phyloP scores from a whole-genome alignment of 331 rosid genomes.

The Rosa hybrid region DNA sequence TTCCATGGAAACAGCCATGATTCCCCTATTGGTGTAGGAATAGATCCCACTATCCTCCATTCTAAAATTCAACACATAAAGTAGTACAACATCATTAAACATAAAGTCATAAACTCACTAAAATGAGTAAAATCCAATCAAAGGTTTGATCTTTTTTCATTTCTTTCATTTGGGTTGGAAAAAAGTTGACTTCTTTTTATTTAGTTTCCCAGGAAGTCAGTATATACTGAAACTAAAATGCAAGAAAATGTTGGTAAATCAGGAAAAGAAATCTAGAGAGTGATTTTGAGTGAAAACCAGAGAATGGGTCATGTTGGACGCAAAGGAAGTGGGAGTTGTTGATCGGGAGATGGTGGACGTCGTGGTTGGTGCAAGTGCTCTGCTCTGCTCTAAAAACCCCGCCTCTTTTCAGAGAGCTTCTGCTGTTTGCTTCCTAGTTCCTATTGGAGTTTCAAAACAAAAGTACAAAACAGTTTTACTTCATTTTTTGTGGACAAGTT shows the following conservation, averaged over 20 bases:
- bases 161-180: neutral
- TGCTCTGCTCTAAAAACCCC: no score
- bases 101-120: neutral
- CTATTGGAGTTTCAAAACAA: no score
- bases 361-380: neutral
- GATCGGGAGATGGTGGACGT: no score
- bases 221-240: no score
- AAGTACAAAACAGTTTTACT: no score
- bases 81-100: neutral
- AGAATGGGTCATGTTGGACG: neutral
- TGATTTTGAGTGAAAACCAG: neutral
- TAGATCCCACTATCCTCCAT: slow-evolving; percentile 6
- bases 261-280: no score
- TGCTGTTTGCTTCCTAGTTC: no score
- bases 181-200: neutral
- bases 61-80: neutral
- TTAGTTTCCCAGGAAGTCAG: neutral
- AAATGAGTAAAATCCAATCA: neutral
- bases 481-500: no score
- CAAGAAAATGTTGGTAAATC: no score
- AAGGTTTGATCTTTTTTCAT: neutral
- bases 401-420: no score
- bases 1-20: slow-evolving; percentile 30
- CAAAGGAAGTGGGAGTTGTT: neutral
- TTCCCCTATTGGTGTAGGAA: slow-evolving; percentile 38